Conservation (phyloP, 192 early-diverging fungal genomes). For the Umbelopsis vinacea region DNA sequence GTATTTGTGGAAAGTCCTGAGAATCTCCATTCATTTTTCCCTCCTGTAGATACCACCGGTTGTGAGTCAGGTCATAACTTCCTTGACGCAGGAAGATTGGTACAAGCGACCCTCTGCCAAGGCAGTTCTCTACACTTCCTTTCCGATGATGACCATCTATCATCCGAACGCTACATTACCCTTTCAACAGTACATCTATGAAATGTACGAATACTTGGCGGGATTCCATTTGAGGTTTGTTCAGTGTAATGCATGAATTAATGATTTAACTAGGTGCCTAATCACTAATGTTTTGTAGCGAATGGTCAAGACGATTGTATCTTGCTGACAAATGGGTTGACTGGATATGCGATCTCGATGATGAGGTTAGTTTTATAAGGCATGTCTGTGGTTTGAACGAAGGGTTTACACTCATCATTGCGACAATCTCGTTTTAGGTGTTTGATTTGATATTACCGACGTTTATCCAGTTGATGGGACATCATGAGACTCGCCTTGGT, state of each 20-base stretch:
- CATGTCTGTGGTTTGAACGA: too few relatives aligned
- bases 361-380: constrained; percentile 27
- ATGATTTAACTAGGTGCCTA: too few relatives aligned
- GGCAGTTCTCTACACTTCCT: constrained; percentile 50
- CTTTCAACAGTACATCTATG: constrained; percentile 50
- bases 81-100: constrained; percentile 51
- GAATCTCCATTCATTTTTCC: neutral
- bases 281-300: constrained; percentile 3
- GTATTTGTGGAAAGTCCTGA: neutral
- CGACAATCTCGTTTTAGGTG: constrained; percentile 32
- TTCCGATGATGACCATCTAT: constrained; percentile 46
- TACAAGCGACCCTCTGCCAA: constrained; percentile 51
- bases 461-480: constrained; percentile 52
- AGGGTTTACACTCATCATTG: neutral
- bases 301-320: constrained; percentile 40
- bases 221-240: constrained; percentile 54
- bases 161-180: constrained; percentile 48
- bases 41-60: constrained; percentile 48
- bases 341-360: constrained; percentile 48
- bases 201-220: constrained; percentile 62
- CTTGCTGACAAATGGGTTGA: constrained; percentile 55
- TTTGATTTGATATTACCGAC: constrained; percentile 61
- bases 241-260: neutral
- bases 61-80: constrained; percentile 47
- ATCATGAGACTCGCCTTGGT: constrained; percentile 47